Conservation (phyloP, 2,329 filamentous ascomycete genomes). For the Laburnicola sp. region DNA sequence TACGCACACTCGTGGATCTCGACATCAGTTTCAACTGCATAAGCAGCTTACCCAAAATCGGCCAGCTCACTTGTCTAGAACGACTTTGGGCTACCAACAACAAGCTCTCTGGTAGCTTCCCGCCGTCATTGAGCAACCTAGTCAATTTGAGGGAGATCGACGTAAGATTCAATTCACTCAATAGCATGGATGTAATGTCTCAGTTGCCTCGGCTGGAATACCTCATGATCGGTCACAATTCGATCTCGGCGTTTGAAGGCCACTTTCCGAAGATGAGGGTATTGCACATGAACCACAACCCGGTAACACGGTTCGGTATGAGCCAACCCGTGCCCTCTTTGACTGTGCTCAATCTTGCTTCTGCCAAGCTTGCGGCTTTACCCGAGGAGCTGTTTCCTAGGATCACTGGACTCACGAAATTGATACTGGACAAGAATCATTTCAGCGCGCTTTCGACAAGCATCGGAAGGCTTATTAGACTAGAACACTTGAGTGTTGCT, state of each 20-base stretch:
- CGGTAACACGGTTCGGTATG: conserved; percentile 90
- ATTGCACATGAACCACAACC: conserved; percentile 90
- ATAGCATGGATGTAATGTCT: conserved; percentile 84
- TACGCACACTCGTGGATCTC: conserved; percentile 83
- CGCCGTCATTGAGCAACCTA: conserved; percentile 71
- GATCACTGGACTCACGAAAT: conserved; percentile 81
- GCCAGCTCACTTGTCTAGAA: conserved; percentile 77
- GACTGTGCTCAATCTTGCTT: conserved; percentile 84
- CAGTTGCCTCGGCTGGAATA: conserved; percentile 84
- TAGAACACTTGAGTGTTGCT: conserved; percentile 92
- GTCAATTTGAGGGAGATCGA: conserved; percentile 85
- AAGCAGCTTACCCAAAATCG: conserved; percentile 75
- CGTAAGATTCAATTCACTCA: conserved; percentile 88
- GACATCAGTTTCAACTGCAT: conserved; percentile 98
- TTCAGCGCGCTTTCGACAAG: conserved; percentile 86
- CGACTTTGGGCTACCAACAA: conserved; percentile 96
- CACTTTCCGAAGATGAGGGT: conserved; percentile 83
- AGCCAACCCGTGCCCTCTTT: conserved; percentile 75
- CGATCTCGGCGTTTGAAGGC: conserved; percentile 85
- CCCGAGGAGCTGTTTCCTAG: conserved; percentile 85
- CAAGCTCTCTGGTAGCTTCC: conserved; percentile 74
- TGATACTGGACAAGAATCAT: conserved; percentile 92
- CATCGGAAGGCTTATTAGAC: conserved; percentile 77
- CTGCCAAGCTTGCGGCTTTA: conserved; percentile 86
- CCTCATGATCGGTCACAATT: conserved; percentile 88